Conservation (phyloP, 108 stramenopile species). For the Fistulifera pelliculosa region DNA sequence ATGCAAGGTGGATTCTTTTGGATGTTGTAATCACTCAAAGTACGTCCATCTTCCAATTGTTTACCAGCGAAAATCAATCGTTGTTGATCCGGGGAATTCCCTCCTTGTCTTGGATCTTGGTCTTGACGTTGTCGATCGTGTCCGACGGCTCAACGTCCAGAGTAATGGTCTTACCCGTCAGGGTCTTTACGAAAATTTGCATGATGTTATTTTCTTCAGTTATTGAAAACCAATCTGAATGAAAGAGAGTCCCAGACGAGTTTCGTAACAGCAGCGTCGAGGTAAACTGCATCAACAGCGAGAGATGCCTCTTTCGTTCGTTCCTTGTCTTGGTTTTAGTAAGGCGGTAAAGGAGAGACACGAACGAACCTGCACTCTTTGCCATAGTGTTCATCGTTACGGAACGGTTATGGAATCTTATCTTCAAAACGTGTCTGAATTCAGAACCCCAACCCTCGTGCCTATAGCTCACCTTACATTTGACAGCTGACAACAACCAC, state of each 20-base stretch:
- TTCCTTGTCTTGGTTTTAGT: not conserved
- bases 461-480: too few relatives aligned
- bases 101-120: conserved; percentile 98
- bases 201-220: conserved; percentile 26
- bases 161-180: conserved; percentile 99
- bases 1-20: conserved; percentile 95
- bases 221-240: not conserved
- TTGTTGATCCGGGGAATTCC: conserved; percentile 99
- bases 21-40: conserved; percentile 98
- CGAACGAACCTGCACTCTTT: too few relatives aligned
- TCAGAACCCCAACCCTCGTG: too few relatives aligned
- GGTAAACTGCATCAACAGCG: not conserved
- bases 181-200: conserved; percentile 98
- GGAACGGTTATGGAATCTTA: too few relatives aligned
- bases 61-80: conserved; percentile 97
- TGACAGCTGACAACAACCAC: too few relatives aligned
- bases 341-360: conserved; percentile 2
- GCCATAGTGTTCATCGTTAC: too few relatives aligned
- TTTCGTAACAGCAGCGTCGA: not conserved
- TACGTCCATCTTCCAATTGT: conserved; percentile 99
- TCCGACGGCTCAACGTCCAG: conserved; percentile 97
- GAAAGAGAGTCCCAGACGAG: not conserved
- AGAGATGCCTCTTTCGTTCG: too few relatives aligned
- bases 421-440: too few relatives aligned
- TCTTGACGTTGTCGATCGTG: conserved; percentile 98